Evolutionary conservation across 176 grass and related monocot genomes (phyloP), one percentile per base, ranked within the genome.

Genomic region (Musa schizocarpa): DNA sequence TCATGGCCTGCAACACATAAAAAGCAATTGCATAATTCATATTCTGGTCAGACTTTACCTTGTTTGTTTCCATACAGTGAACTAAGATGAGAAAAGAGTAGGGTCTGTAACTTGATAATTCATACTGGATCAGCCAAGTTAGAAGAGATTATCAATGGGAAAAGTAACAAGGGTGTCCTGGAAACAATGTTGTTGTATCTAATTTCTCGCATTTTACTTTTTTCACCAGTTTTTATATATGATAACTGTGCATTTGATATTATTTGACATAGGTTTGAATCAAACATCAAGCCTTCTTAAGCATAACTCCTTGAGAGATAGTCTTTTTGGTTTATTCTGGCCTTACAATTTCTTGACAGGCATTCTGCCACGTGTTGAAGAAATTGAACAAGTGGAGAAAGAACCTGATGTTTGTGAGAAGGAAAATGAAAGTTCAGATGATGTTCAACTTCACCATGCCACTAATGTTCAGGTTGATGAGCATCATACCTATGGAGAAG

Each of bases 371-470:
- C 81, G 80, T 26, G 83, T 50, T 68, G 88, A 92, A 77, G 94
- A 91, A 81, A 87, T 87, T 13, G 87, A 87, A 59, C 80, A 80
- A 53, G 90, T 56, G 78, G 82, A 69, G 16, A 80, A 89, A 68
- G 82, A 84, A 53, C 79, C 43, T 65, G 82, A 91, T 81, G 76
- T 9, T 43, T 74, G 27, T 68, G 83, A 81, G 43, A 84, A 89
- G 53, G 87, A 89, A 61, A 81, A 89, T 57, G 94, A 91, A 65
- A 78, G n/a, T 57, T 65, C 53, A 49, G 81, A 83, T 77, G 86
- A 87, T 79, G 79, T 71, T 34, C 84, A 87, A 82, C 88, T 6
- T 6, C 34, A 43, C 34, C 34, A 92, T 54, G 87, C 86, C 11
- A 68, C 86, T 68, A 87, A 65, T 53, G 88, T 83, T 62, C 75